These are phyloP conservation scores for Fusarium incarnatum DNA, from an alignment of 2,329 filamentous ascomycete genomes.

Conservation along the genomic window DNA sequence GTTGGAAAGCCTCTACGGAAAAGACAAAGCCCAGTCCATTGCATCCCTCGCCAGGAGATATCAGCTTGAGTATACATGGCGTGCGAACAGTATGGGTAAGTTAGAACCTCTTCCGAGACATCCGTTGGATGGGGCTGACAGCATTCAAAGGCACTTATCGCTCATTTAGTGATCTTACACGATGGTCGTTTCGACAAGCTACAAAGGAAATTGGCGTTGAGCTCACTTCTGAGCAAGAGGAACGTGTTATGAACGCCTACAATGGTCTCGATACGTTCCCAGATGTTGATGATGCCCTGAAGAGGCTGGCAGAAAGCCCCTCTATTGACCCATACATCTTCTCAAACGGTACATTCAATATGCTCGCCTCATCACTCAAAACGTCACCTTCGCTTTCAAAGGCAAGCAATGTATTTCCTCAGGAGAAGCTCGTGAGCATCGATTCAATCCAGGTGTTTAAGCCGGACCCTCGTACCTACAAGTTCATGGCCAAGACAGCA, in stretches of 20 bases:
- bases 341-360: constrained; percentile 74
- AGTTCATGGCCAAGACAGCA: constrained; percentile 65
- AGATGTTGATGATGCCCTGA: constrained; percentile 69
- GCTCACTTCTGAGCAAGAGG: constrained; percentile 58
- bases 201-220: constrained; percentile 66
- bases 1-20: constrained; percentile 67
- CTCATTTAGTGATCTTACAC: constrained; percentile 71
- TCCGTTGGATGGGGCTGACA: not conserved
- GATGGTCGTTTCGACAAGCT: constrained; percentile 71
- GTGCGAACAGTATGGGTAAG: constrained; percentile 79
- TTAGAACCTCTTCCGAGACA: not conserved
- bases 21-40: constrained; percentile 67
- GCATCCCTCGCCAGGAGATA: constrained; percentile 73
- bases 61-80: constrained; percentile 83
- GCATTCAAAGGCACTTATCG: constrained; percentile 58
- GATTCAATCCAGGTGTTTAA: constrained; percentile 73
- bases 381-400: constrained; percentile 57
- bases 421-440: constrained; percentile 66
- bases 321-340: constrained; percentile 70
- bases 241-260: constrained; percentile 71
- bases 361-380: constrained; percentile 71
- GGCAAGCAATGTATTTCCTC: constrained; percentile 50
- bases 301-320: constrained; percentile 55
- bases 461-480: constrained; percentile 71
- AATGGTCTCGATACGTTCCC: constrained; percentile 72